phyloP scores from a whole-genome alignment of 2,329 filamentous ascomycete genomes.

The Trichophyton benhamiae region DNA sequence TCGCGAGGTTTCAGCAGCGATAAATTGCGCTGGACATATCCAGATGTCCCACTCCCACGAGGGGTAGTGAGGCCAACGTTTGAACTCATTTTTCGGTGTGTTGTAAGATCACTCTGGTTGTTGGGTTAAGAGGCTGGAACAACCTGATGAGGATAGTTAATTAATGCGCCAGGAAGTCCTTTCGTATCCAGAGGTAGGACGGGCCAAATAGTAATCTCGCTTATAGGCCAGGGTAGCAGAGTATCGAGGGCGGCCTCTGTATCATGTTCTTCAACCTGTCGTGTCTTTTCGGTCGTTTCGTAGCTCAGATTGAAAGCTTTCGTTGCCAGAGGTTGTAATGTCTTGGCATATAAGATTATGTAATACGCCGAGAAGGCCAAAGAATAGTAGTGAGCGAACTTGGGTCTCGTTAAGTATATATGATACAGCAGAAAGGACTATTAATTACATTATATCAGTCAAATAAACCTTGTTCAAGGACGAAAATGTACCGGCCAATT shows the following conservation, averaged over 20 bases:
- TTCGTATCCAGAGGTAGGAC: neutral
- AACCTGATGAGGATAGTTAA: neutral
- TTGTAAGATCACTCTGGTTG: neutral
- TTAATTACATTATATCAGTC: neutral
- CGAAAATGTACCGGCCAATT: neutral
- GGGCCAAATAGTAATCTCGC: neutral
- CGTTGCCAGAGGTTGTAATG: neutral
- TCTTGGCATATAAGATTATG: neutral
- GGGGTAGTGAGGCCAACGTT: slow-evolving; percentile 95
- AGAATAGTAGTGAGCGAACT: too few relatives aligned
- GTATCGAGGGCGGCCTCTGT: neutral
- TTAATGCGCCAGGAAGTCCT: neutral
- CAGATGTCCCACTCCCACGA: slow-evolving; percentile 87
- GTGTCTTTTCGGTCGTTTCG: neutral
- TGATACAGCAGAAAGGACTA: neutral
- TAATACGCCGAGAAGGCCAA: neutral
- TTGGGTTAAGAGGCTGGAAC: neutral
- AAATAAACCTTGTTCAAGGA: neutral
- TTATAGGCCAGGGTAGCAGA: neutral
- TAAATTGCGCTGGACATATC: slow-evolving; percentile 92
- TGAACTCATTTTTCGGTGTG: slow-evolving; percentile 69
- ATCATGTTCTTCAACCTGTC: neutral
- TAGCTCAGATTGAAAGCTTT: neutral
- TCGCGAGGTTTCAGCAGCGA: slow-evolving; percentile 80
- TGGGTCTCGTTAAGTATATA: neutral